Evolutionary conservation across 768 basidiomycete species (phyloP).

Genomic region (Termitomyces sp.): DNA sequence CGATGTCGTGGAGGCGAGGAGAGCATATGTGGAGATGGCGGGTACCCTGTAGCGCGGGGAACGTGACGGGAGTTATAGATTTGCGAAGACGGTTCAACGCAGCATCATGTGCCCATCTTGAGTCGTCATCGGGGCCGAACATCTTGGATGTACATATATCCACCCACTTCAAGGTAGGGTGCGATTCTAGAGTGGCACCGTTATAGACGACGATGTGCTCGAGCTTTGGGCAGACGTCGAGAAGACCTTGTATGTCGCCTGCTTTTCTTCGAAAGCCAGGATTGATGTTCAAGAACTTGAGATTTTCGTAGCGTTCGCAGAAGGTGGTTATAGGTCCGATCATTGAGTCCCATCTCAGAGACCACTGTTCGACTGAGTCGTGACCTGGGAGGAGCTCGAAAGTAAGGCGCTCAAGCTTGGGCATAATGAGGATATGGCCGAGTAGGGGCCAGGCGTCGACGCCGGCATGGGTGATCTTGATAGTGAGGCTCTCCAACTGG

Average conservation of each 20-base stretch:
- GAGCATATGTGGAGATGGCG: slow-evolving; percentile 9
- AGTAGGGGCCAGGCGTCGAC: slow-evolving; percentile 2
- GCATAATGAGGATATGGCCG: slow-evolving; percentile 6
- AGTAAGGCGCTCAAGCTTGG: slow-evolving; percentile 9
- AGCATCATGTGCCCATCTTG: not conserved
- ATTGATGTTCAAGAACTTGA: slow-evolving; percentile 11
- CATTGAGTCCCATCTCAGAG: slow-evolving; percentile 2
- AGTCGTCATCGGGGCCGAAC: slow-evolving; percentile 2
- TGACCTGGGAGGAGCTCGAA: slow-evolving; percentile 1
- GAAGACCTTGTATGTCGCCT: slow-evolving; percentile 2
- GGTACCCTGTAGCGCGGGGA: slow-evolving; percentile 6
- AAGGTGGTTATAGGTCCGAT: slow-evolving; percentile 3
- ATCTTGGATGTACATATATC: slow-evolving; percentile 12
- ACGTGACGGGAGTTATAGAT: not conserved
- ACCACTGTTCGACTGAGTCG: not conserved
- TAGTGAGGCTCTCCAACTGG: slow-evolving; percentile 10
- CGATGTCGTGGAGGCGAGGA: slow-evolving; percentile 7
- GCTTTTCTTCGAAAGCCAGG: slow-evolving; percentile 7
- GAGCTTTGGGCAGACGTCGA: slow-evolving; percentile 10
- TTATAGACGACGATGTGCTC: slow-evolving; percentile 15
- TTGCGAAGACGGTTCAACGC: not conserved
- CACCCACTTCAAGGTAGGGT: slow-evolving; percentile 13
- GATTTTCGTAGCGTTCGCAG: slow-evolving; percentile 6
- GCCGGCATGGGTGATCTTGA: slow-evolving; percentile 1
- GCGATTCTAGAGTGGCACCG: slow-evolving; percentile 1